These are phyloP conservation scores for Fraxinus velutina DNA, from an alignment of 305 asterid species.

Conservation along the genomic window DNA sequence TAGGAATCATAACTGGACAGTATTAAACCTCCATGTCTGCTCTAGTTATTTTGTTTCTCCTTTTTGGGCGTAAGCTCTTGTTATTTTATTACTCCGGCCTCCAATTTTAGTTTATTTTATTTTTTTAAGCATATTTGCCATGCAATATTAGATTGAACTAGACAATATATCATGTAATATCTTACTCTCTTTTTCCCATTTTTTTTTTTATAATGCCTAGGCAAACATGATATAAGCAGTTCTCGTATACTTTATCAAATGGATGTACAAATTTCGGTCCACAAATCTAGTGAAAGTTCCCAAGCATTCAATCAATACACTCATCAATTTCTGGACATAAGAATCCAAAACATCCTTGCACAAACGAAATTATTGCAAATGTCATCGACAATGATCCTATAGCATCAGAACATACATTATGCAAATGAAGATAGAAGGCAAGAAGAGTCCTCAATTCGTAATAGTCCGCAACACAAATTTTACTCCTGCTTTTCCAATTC, in stretches of 20 bases:
- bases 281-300: background rate
- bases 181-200: no score
- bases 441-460: background rate
- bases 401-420: background rate
- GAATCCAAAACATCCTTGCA: background rate
- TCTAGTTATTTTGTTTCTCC: background rate
- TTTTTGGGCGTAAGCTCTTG: no score
- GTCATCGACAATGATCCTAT: background rate
- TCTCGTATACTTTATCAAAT: background rate
- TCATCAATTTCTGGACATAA: background rate
- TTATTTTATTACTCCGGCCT: background rate
- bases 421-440: background rate
- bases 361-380: background rate
- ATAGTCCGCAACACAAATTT: slow-evolving; percentile 7
- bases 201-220: background rate
- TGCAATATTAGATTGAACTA: background rate
- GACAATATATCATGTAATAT: no score
- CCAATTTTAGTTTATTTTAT: no score
- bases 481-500: slow-evolving; percentile 83
- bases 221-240: background rate
- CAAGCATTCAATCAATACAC: background rate
- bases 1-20: background rate
- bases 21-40: background rate
- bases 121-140: background rate
- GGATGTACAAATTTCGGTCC: background rate